phyloP scores from a whole-genome alignment of 2,329 filamentous ascomycete genomes.

The Chaetomiaceae sp. region DNA sequence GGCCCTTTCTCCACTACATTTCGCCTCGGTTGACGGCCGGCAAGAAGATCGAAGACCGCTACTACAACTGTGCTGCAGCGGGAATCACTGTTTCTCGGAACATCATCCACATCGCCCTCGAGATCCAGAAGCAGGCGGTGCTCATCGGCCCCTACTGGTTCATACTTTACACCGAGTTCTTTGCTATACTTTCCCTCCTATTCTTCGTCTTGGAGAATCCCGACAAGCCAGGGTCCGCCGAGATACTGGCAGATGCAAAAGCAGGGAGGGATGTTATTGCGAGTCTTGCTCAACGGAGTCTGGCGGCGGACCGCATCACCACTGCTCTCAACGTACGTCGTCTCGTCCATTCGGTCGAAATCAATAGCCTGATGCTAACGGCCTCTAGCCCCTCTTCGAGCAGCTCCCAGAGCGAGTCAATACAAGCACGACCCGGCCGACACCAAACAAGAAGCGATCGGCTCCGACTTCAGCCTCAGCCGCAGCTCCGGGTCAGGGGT shows the following conservation, averaged over 20 bases:
- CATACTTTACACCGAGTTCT: conserved; percentile 53
- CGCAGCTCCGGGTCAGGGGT: conserved; percentile 24
- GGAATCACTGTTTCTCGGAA: conserved; percentile 62
- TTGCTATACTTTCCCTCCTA: conserved; percentile 64
- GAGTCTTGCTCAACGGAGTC: conserved; percentile 73
- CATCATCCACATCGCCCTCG: conserved; percentile 73
- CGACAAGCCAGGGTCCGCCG: conserved; percentile 66
- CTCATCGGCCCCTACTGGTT: conserved; percentile 86
- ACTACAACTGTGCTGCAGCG: conserved; percentile 67
- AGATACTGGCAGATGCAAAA: conserved; percentile 79
- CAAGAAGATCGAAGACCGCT: conserved; percentile 65
- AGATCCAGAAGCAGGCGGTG: conserved; percentile 70
- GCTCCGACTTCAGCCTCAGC: conserved; percentile 34
- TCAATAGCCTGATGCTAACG: conserved; percentile 7
- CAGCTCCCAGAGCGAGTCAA: conserved; percentile 71
- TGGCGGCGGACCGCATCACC: conserved; percentile 85
- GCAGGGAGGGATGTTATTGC: conserved; percentile 80
- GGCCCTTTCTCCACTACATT: conserved; percentile 79
- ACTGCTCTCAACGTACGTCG: conserved; percentile 63
- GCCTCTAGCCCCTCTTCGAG: conserved; percentile 72
- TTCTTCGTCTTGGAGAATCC: conserved; percentile 80
- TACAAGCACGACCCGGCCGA: conserved; percentile 38
- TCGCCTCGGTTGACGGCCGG: conserved; percentile 57
- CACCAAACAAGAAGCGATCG: conserved; percentile 52
- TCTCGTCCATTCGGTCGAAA: background rate